Evolutionary conservation across 2,329 filamentous ascomycete genomes (phyloP).

Genomic region (Clonostachys chloroleuca): DNA sequence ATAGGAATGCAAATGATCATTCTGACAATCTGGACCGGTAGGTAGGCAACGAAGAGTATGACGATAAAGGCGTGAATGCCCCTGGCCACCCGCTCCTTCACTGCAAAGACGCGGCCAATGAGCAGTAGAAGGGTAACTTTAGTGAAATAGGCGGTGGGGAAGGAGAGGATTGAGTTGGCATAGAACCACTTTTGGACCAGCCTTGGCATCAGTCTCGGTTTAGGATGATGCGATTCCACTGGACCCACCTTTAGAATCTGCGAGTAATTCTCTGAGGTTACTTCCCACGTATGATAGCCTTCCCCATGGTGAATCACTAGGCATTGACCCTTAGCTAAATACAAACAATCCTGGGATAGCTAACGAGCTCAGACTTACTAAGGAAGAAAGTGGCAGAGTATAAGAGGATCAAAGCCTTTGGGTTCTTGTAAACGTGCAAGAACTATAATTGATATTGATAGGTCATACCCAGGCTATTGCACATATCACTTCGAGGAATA

Average conservation of each 20-base stretch:
- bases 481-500: no score
- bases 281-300: slow-evolving; percentile 14
- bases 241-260: slow-evolving; percentile 8
- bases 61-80: slow-evolving; percentile 19
- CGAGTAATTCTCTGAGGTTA: slow-evolving; percentile 6
- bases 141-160: slow-evolving; percentile 15
- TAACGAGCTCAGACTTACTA: no score
- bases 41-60: slow-evolving; percentile 14
- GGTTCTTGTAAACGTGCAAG: no score
- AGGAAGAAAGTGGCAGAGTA: no score
- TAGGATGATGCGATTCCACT: neutral
- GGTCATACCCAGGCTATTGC: no score
- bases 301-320: slow-evolving; percentile 13
- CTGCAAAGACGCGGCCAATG: no score
- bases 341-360: no score
- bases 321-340: no score
- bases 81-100: slow-evolving; percentile 10
- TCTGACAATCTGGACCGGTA: slow-evolving; percentile 18
- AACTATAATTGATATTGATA: no score
- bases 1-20: slow-evolving; percentile 15
- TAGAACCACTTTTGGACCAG: slow-evolving; percentile 11
- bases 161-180: slow-evolving; percentile 15
- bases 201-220: neutral
- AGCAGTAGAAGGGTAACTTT: slow-evolving; percentile 19
- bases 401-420: no score